Evolutionary conservation across 805 yeast species (phyloP).

Genomic region (Saccharomycopsis fibuligera): DNA sequence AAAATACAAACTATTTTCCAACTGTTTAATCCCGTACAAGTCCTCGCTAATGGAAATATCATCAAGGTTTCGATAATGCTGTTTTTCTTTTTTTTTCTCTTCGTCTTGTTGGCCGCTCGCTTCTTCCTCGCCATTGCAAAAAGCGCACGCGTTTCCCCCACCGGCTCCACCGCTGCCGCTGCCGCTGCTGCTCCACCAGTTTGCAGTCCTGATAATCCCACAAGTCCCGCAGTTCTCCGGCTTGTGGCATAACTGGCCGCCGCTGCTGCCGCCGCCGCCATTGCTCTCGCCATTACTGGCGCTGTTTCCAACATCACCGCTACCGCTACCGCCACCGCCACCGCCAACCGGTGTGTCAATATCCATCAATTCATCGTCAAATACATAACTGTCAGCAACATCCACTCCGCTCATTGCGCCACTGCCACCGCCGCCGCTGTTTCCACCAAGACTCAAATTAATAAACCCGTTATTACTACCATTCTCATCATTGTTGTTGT

Average conservation of each 20-base stretch:
- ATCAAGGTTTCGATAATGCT: constrained; percentile 5
- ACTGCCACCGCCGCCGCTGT: neutral
- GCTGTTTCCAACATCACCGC: neutral
- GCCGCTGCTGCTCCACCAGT: constrained; percentile 11
- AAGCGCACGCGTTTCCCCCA: too few species aligned
- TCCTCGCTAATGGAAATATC: neutral
- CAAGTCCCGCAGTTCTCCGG: neutral
- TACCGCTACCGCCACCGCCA: too few species aligned
- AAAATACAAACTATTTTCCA: neutral
- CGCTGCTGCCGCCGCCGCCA: neutral
- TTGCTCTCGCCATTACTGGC: neutral
- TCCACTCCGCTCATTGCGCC: neutral
- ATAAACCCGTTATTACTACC: neutral
- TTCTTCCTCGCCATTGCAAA: neutral
- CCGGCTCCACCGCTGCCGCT: neutral
- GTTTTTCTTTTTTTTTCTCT: neutral
- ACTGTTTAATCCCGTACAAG: constrained; percentile 2
- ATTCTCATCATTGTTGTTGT: neutral
- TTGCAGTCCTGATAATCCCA: constrained; percentile 3
- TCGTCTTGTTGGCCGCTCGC: too few species aligned
- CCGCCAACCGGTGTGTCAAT: too few species aligned
- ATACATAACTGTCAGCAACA: neutral
- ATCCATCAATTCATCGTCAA: neutral
- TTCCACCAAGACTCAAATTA: neutral
- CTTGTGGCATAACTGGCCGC: neutral